Base-by-base conservation (phyloP, 2,329 filamentous ascomycete genomes). In the Alternaria atra region DNA sequence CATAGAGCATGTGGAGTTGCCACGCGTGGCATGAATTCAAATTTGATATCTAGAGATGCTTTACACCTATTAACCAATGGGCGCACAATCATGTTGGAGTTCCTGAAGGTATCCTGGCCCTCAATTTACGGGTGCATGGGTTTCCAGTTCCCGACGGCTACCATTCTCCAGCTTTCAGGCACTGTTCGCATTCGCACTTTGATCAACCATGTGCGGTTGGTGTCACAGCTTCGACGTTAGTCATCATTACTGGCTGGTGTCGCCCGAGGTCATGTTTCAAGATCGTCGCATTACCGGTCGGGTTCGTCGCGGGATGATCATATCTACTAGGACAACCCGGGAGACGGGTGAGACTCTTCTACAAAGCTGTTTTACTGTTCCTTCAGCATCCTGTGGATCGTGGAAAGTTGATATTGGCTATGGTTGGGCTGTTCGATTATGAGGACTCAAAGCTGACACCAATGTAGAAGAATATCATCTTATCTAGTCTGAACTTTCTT, bases 251-350 rank as follows among this genome's bases (percentile, higher is more conserved):
- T 61, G 48, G 37, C 20, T 42, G 20, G 12, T 47, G 46, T 17
- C 39, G 12, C 17, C 10, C 17, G 3, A 40, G 37, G 17, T 40
- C n/a, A 39, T 35, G 60, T 63, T 63, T 63, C 60, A 63, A 60
- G 51, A 50, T 63, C 40, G 59, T 58, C 59, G 50, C 59, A 61
- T 58, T 37, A 54, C 27, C 37, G 55, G 46, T 48, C 44, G 34
- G 43, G n/a, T n/a, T 50, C 43, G 50, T 43, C 37, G 39, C 55
- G 55, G 59, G 44, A 58, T 50, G 23, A 58, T 53, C 55, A 37
- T 20, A n/a, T 48, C 32, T 20, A 46, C 55, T 30, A 50, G 55
- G 55, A 40, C 37, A 59, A 52, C 50, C 59, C 44, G 20, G 50
- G 37, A 59, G 35, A 34, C 17, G n/a, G 32, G 12, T 17, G 17